Percentiles rank a stretch among this genome's conserved stretches.
Evolutionary conservation across 2,329 filamentous ascomycete genomes (phyloP).

Genomic region (Proliferodiscus dingleyae): DNA sequence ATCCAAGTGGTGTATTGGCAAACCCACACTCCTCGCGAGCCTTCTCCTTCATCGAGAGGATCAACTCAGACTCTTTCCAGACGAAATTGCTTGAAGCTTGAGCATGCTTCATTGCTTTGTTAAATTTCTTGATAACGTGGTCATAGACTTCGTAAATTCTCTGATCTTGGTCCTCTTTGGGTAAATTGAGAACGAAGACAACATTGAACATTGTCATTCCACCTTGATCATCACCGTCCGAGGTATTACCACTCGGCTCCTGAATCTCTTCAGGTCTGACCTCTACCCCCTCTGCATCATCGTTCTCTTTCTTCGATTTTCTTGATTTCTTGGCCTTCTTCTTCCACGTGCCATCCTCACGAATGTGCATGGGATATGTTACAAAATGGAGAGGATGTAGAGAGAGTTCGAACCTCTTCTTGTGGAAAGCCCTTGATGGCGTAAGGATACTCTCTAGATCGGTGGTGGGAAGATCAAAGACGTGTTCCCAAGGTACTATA

Average conservation of each 20-base stretch:
- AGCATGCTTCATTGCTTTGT: conserved; percentile 87
- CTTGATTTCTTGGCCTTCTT: conserved; percentile 42
- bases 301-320: conserved; percentile 31
- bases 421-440: conserved; percentile 71
- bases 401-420: conserved; percentile 74
- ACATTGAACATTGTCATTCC: conserved; percentile 95
- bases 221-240: conserved; percentile 25
- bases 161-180: conserved; percentile 69
- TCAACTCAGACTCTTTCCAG: conserved; percentile 82
- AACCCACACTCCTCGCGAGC: conserved; percentile 59
- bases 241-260: conserved; percentile 22
- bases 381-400: conserved; percentile 76
- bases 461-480: conserved; percentile 69
- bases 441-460: conserved; percentile 77
- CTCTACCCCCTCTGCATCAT: conserved; percentile 8
- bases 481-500: conserved; percentile 64
- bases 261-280: conserved; percentile 20
- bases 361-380: conserved; percentile 78
- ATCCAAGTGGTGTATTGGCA: no score
- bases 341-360: conserved; percentile 71
- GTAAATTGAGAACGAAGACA: conserved; percentile 84
- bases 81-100: conserved; percentile 88
- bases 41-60: conserved; percentile 76
- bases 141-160: conserved; percentile 76
- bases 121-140: conserved; percentile 86